phyloP scores from a whole-genome alignment of 2,329 filamentous ascomycete genomes.

The Cercospora nicotianae region DNA sequence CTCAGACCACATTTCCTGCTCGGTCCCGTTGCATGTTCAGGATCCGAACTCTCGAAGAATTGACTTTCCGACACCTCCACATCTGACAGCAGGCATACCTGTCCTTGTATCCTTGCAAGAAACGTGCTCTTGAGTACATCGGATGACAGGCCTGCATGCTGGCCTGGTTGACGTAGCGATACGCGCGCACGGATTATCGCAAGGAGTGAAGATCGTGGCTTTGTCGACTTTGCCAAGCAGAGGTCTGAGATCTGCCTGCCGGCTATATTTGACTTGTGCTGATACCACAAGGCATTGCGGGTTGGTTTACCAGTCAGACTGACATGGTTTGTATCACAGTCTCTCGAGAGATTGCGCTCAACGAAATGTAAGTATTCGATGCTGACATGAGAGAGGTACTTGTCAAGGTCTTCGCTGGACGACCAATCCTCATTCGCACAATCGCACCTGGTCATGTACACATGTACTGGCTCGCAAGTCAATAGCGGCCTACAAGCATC shows the following conservation, averaged over 20 bases:
- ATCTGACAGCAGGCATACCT: background rate
- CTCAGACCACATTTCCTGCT: background rate
- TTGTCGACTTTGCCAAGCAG: background rate
- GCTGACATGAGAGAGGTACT: background rate
- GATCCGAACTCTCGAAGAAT: background rate
- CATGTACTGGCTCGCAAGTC: background rate
- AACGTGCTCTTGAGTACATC: background rate
- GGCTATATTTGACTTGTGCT: background rate
- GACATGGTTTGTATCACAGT: background rate
- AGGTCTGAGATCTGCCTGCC: background rate
- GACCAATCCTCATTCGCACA: background rate
- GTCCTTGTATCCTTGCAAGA: background rate
- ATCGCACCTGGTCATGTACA: background rate
- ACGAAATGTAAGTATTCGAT: background rate
- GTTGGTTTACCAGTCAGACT: background rate
- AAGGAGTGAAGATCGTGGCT: background rate
- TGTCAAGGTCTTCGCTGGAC: background rate
- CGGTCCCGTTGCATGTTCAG: background rate
- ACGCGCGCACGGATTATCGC: background rate
- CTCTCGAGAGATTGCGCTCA: background rate
- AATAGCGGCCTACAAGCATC: background rate
- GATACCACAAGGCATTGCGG: background rate
- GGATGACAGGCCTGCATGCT: background rate
- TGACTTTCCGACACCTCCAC: background rate
- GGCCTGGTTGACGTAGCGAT: background rate